A percentile compares a stretch with the other conserved stretches of the same genome.
Evolutionary conservation across 148 eudicot species (phyloP).

Genomic region (Arctostaphylos glauca): DNA sequence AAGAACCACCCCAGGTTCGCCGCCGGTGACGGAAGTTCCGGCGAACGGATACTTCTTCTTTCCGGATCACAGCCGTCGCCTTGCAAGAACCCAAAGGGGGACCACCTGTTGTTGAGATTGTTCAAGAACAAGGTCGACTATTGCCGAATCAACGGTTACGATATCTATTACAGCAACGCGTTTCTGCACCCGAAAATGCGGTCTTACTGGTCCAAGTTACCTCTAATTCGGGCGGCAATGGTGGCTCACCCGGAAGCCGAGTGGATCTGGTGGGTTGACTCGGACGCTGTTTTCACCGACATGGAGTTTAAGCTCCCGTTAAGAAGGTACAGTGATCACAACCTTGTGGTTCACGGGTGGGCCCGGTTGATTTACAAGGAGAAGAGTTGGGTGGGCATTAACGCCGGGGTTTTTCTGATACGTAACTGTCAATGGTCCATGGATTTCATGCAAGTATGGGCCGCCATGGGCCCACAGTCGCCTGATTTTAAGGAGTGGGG

Average conservation of each 20-base stretch:
- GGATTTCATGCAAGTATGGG: conserved; percentile 70
- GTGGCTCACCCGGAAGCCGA: conserved; percentile 51
- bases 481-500: conserved; percentile 73
- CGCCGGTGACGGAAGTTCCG: not conserved
- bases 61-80: conserved; percentile 21
- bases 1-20: conserved; percentile 9
- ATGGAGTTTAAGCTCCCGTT: conserved; percentile 77
- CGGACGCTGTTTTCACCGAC: conserved; percentile 47
- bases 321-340: conserved; percentile 47
- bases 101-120: conserved; percentile 26
- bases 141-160: conserved; percentile 31
- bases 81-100: conserved; percentile 20
- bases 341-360: conserved; percentile 80
- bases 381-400: conserved; percentile 72
- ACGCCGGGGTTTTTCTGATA: conserved; percentile 87
- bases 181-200: conserved; percentile 34
- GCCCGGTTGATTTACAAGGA: conserved; percentile 37
- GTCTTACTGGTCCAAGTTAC: conserved; percentile 38
- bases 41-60: conserved; percentile 14
- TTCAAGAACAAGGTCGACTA: conserved; percentile 45
- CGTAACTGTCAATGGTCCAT: conserved; percentile 89
- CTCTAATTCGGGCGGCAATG: conserved; percentile 40
- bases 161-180: conserved; percentile 34
- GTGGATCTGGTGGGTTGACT: conserved; percentile 53
- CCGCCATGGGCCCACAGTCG: conserved; percentile 63